Evolutionary conservation across 768 basidiomycete genomes (phyloP).

Genomic region (Lyophyllum atratum): DNA sequence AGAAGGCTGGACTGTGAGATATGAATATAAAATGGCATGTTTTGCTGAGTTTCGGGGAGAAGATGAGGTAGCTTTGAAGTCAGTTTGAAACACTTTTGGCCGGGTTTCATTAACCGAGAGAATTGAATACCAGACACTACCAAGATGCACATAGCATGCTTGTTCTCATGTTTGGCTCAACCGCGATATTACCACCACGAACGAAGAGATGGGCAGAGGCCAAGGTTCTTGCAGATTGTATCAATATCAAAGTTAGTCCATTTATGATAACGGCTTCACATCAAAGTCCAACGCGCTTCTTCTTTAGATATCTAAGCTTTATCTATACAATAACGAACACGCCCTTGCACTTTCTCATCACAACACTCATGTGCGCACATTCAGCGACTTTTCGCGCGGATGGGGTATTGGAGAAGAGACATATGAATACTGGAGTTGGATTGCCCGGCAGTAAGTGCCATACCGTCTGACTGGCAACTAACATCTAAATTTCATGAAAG

Average conservation of each 20-base stretch:
- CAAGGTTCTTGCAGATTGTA: constrained; percentile 92
- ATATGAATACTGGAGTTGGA: constrained; percentile 98
- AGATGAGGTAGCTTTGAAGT: constrained; percentile 92
- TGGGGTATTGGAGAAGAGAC: constrained; percentile 98
- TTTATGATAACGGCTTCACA: background rate
- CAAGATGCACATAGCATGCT: constrained; percentile 90
- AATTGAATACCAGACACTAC: constrained; percentile 66
- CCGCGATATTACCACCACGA: constrained; percentile 82
- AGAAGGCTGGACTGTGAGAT: constrained; percentile 94
- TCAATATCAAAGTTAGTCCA: constrained; percentile 77
- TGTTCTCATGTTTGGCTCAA: constrained; percentile 87
- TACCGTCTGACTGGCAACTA: background rate
- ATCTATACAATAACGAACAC: constrained; percentile 89
- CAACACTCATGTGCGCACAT: constrained; percentile 81
- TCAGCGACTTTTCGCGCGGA: constrained; percentile 81
- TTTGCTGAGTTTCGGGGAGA: constrained; percentile 96
- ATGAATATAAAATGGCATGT: constrained; percentile 96
- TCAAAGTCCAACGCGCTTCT: background rate
- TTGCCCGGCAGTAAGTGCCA: constrained; percentile 78
- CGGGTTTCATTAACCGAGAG: constrained; percentile 12
- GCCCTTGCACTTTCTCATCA: constrained; percentile 80
- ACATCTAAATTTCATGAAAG: constrained; percentile 37
- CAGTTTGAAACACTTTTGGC: constrained; percentile 27
- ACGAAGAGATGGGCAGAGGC: constrained; percentile 99
- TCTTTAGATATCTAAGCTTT: constrained; percentile 80